Percentiles rank a stretch among this genome's conserved stretches.
These are phyloP conservation scores for Podaxis sp. DNA, from an alignment of 768 basidiomycete species.

Conservation along the genomic window DNA sequence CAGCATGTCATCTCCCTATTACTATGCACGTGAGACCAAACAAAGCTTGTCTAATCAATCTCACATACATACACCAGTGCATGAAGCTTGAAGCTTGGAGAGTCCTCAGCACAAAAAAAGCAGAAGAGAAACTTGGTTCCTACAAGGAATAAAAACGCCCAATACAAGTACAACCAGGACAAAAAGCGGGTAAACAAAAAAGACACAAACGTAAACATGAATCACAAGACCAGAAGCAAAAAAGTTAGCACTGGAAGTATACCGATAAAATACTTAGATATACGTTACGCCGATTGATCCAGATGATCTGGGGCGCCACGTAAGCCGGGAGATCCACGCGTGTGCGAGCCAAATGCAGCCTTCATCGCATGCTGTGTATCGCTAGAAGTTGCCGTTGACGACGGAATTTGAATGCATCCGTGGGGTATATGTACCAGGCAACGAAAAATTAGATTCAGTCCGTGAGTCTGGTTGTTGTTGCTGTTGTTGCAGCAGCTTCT, in stretches of 20 bases:
- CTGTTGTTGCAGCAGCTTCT: slow-evolving; percentile 31
- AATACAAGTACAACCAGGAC: not conserved
- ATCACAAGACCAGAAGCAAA: not conserved
- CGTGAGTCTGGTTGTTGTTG: slow-evolving; percentile 25
- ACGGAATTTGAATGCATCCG: slow-evolving; percentile 35
- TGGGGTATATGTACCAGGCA: slow-evolving; percentile 20
- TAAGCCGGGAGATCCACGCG: not conserved
- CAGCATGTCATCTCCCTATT: slow-evolving; percentile 6
- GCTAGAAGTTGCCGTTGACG: slow-evolving; percentile 11
- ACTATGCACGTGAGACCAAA: not conserved
- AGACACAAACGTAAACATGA: not conserved
- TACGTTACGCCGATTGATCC: slow-evolving; percentile 7
- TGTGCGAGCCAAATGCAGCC: not conserved
- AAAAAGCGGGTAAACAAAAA: not conserved
- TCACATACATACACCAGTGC: not conserved
- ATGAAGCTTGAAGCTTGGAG: not conserved
- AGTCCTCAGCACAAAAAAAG: not conserved
- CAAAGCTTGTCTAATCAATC: not conserved
- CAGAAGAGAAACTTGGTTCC: not conserved
- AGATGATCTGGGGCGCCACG: slow-evolving; percentile 4
- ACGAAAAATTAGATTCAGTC: slow-evolving; percentile 12
- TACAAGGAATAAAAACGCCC: not conserved
- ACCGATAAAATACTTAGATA: not conserved
- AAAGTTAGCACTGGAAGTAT: not conserved
- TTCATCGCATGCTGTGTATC: slow-evolving; percentile 1